A percentile compares a stretch with the other conserved stretches of the same genome.
These are phyloP conservation scores for Ziziphus jujuba DNA, from an alignment of 306 rosid genomes.

Conservation along the genomic window DNA sequence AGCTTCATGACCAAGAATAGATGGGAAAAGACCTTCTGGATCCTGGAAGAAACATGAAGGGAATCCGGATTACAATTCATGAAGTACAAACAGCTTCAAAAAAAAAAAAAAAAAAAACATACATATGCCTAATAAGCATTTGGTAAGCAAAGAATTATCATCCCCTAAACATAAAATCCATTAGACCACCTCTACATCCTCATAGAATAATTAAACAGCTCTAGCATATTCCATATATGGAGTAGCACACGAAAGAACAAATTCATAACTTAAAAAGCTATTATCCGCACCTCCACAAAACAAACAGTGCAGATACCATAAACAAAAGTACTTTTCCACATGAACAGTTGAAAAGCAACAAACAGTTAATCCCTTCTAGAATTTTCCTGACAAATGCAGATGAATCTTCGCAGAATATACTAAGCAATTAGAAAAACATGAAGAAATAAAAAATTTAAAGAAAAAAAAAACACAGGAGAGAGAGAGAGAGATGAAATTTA, in stretches of 20 bases:
- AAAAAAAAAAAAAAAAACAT: no score
- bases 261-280: not conserved
- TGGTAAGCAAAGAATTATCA: not conserved
- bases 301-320: no score
- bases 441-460: not conserved
- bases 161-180: not conserved
- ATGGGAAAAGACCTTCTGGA: conserved; percentile 96
- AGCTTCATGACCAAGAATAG: conserved; percentile 93
- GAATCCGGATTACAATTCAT: conserved; percentile 6
- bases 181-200: not conserved
- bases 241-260: not conserved
- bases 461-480: no score
- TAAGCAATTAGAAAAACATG: not conserved
- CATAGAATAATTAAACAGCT: not conserved
- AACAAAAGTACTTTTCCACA: no score
- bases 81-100: no score
- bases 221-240: not conserved
- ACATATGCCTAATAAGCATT: no score
- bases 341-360: no score
- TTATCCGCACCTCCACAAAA: no score
- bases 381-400: not conserved
- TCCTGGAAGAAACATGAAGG: conserved; percentile 50
- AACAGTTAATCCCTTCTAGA: no score
- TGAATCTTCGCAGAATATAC: not conserved
- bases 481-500: not conserved